These are phyloP conservation scores for Trypanosoma avium DNA, from an alignment of 208 protist genomes.

Conservation along the genomic window DNA sequence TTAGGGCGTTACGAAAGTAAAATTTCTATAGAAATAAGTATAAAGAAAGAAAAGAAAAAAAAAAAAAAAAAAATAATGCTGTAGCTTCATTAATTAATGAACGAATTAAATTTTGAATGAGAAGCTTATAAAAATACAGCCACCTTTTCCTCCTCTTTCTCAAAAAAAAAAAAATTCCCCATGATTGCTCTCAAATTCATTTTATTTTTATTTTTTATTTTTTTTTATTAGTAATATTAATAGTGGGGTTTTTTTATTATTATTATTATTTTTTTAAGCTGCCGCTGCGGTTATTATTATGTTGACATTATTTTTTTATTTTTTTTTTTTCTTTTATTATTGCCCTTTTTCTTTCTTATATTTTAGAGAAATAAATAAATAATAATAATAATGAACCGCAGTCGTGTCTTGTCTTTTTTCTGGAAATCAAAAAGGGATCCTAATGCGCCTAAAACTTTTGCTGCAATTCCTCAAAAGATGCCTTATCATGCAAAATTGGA, in stretches of 20 bases:
- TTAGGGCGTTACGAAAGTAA: not conserved
- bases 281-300: not conserved
- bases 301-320: not conserved
- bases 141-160: no score
- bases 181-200: no score
- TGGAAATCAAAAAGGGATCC: constrained; percentile 80
- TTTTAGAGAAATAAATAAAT: not conserved
- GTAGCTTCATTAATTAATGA: not conserved
- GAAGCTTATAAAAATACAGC: no score
- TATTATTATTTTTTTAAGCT: constrained; percentile 1
- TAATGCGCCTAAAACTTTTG: constrained; percentile 49
- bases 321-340: not conserved
- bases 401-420: constrained; percentile 36
- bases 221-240: no score
- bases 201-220: no score
- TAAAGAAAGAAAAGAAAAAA: not conserved
- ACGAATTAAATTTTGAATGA: not conserved
- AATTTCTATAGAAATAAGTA: not conserved
- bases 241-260: not conserved
- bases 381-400: constrained; percentile 24
- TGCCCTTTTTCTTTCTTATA: not conserved
- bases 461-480: constrained; percentile 41
- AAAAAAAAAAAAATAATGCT: not conserved
- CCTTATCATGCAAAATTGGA: constrained; percentile 52
- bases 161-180: no score